Evolutionary conservation across 2,329 filamentous ascomycete genomes (phyloP).

Genomic region (Lecanicillium sp.): DNA sequence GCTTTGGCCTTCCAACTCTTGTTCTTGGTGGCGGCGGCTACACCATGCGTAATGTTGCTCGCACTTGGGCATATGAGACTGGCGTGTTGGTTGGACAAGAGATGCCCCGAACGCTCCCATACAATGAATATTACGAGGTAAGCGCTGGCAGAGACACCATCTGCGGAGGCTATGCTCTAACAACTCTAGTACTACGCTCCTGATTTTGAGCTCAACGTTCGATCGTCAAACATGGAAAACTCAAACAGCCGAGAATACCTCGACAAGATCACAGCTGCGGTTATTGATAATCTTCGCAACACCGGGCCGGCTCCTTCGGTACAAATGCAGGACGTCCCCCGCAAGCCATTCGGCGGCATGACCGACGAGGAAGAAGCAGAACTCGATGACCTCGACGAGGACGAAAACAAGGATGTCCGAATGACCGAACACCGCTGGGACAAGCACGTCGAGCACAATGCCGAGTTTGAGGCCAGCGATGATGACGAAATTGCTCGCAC

Average conservation of each 20-base stretch:
- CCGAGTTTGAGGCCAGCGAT: constrained; percentile 81
- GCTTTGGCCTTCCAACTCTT: constrained; percentile 75
- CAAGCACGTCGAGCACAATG: constrained; percentile 64
- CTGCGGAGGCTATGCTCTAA: constrained; percentile 12
- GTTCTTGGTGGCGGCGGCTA: constrained; percentile 94
- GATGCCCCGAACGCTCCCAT: constrained; percentile 77
- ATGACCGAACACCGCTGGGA: constrained; percentile 79
- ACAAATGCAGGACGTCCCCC: constrained; percentile 73
- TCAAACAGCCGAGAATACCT: constrained; percentile 78
- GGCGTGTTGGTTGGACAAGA: constrained; percentile 77
- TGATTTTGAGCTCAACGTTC: constrained; percentile 84
- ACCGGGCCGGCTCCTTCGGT: constrained; percentile 82
- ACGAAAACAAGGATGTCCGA: constrained; percentile 76
- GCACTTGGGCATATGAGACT: constrained; percentile 96
- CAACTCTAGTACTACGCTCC: constrained; percentile 73
- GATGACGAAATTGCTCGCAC: constrained; percentile 72
- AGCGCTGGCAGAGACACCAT: constrained; percentile 11
- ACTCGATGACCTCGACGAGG: constrained; percentile 66
- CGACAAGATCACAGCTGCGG: constrained; percentile 69
- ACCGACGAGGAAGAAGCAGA: constrained; percentile 60
- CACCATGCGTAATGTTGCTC: constrained; percentile 92
- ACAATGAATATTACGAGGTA: constrained; percentile 89
- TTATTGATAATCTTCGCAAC: constrained; percentile 80
- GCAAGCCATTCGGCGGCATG: constrained; percentile 52
- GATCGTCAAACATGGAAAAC: constrained; percentile 83